Evolutionary conservation across 768 basidiomycete genomes (phyloP), one percentile per base, ranked within the genome.

Genomic region (Mycena galericulata): DNA sequence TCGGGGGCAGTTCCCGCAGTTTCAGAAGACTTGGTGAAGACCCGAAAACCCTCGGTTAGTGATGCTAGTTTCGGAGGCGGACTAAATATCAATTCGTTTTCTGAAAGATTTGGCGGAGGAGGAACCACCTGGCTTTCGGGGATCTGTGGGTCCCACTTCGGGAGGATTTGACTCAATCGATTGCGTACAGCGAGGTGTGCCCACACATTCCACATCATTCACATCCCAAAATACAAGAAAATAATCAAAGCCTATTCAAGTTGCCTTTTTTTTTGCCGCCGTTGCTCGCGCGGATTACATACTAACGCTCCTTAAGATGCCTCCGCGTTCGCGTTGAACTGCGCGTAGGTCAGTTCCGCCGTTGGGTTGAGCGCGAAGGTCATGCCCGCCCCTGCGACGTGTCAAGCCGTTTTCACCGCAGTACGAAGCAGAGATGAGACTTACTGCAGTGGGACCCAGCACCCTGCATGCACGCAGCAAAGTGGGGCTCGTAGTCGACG

Each of bases 401-500:
- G 30, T 29, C 6, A 36, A 14, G 38, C 8, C 15, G 18, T 12
- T 20, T 6, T 41, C 43, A n/a, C n/a, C 1, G 1, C 6, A 14
- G 11, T 22, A 54, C 46, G 24, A 65, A 26, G 11, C 26, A 5
- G 29, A 12, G 11, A 51, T n/a, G 8, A 7, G 22, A 32, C 3
- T n/a, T 22, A 11, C 17, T 17, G 26, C 41, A 74, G 58, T 74
- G 73, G 14, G 73, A 70, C 17, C 73, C 73, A 4, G 61, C 71
- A 6, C 65, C 68, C 26, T 70, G 72, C 65, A 62, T 69, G 65
- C 72, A 72, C 17, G 71, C 56, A n/a, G 65, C 68, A 36, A 69
- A 74, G 66, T 74, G 73, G 15, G 73, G 73, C 38, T 40, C 58
- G 14, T 65, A 69, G 68, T 74, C 73, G 47, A 46, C 49, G 55